Base-by-base conservation (phyloP, 176 grass and related monocot species). In the Pharus latifolius region DNA sequence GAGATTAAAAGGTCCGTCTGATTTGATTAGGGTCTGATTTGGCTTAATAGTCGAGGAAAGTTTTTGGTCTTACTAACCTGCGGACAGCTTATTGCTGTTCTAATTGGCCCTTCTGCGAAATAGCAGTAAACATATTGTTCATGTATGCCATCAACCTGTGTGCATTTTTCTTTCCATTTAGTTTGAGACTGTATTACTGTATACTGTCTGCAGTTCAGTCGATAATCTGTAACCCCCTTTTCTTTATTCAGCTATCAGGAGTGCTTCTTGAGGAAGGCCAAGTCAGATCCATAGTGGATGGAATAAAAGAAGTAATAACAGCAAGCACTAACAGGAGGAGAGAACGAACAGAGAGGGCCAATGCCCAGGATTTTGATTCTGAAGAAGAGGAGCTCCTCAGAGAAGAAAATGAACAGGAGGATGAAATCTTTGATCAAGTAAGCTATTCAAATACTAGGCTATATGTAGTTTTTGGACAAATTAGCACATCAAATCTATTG, bases 351-450 rank as follows among this genome's bases (percentile, higher is more conserved):
- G 89, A 88, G 38, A 73, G 78, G 58, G 76, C 69, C 19, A 82
- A 72, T 33, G 81, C 84, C 22, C 84, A 92, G 46, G 84, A 88
- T 47, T 92, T 88, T 17, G 89, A 92, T 92, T 87, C 84, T 49
- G 89, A 92, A 57, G 89, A 92, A 88, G 85, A 81, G 27, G 89
- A 92, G 59, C 43, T 92, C 14, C 78, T 92, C 43, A 81, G 85
- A 70, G 89, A 88, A 85, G 89, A 92, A 85, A 92, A 92, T 6
- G 89, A 92, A 71, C 84, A 85, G 74, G 89, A 92, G 70, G 89
- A 92, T 79, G 89, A 92, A 72, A 87, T 92, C 7, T 88, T 92
- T 67, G 84, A 92, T 70, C 89, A 92, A 74, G 89, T 92, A 78
- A 80, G 63, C 56, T 69, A 42, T 35, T 8, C 0, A 79, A 79